Evolutionary conservation across 2,329 filamentous ascomycete species (phyloP).

Genomic region (Xylariaceae sp.): DNA sequence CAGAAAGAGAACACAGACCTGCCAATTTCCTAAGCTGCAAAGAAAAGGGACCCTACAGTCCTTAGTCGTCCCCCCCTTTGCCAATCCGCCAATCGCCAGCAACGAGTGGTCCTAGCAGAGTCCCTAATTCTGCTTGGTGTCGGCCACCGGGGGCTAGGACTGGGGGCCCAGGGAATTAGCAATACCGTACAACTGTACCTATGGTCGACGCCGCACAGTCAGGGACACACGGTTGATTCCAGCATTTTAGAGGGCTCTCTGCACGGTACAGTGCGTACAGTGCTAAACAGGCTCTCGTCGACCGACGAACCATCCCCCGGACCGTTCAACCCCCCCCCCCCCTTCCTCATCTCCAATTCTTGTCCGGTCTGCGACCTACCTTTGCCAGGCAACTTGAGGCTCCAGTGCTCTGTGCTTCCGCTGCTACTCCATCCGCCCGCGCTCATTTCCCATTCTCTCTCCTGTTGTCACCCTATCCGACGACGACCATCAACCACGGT

Average conservation of each 20-base stretch:
- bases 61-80: constrained; percentile 22
- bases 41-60: constrained; percentile 17
- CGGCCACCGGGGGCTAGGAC: background rate
- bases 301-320: constrained; percentile 17
- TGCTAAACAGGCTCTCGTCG: constrained; percentile 17
- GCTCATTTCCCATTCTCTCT: background rate
- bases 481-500: background rate
- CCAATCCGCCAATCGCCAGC: constrained; percentile 13
- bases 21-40: constrained; percentile 33
- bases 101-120: constrained; percentile 3
- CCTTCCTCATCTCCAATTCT: constrained; percentile 9
- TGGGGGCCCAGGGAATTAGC: background rate
- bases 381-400: background rate
- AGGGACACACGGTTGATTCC: too few relatives aligned
- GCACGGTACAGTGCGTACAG: too few relatives aligned
- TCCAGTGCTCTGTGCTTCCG: background rate
- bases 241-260: too few relatives aligned
- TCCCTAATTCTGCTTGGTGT: constrained; percentile 19
- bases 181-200: too few relatives aligned
- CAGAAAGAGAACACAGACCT: constrained; percentile 6
- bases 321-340: constrained; percentile 8
- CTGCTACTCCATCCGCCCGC: background rate
- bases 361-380: background rate
- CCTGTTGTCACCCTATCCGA: background rate
- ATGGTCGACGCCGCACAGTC: too few relatives aligned